Percentiles rank a stretch among this genome's conserved stretches.
Conservation (phyloP, 2,329 filamentous ascomycete genomes). For the Furcasterigmium furcatum region DNA sequence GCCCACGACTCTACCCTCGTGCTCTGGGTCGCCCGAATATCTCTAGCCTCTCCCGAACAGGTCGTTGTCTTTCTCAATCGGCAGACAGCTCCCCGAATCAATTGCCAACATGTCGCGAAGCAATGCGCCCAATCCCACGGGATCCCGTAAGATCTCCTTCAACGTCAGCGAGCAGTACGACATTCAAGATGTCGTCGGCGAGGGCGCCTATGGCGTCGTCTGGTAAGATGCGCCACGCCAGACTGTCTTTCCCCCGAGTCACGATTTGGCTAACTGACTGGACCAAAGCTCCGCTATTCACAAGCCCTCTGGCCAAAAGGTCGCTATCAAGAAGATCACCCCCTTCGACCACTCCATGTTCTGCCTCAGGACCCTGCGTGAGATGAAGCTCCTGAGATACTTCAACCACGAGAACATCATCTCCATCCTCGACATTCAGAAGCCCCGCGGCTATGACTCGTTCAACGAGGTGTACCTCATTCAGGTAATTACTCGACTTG, state of each 20-base stretch:
- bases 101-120: slow-evolving; percentile 49
- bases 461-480: slow-evolving; percentile 99
- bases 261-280: slow-evolving; percentile 9
- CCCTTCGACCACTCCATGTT: slow-evolving; percentile 99
- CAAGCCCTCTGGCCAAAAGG: slow-evolving; percentile 97
- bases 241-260: background rate
- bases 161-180: slow-evolving; percentile 99
- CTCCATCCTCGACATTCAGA: slow-evolving; percentile 98
- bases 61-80: no score
- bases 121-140: slow-evolving; percentile 53
- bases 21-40: no score
- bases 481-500: slow-evolving; percentile 61
- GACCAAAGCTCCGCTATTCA: slow-evolving; percentile 83
- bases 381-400: slow-evolving; percentile 98
- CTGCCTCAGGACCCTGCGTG: slow-evolving; percentile 90
- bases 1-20: slow-evolving; percentile 5
- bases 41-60: slow-evolving; percentile 4
- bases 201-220: slow-evolving; percentile 97
- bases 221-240: slow-evolving; percentile 62
- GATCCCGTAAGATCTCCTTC: slow-evolving; percentile 95
- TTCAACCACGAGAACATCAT: slow-evolving; percentile 99
- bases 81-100: no score
- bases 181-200: slow-evolving; percentile 98
- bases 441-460: slow-evolving; percentile 90
- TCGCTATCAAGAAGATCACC: slow-evolving; percentile 99